A percentile compares a stretch with the other conserved stretches of the same genome.
These are phyloP conservation scores for Ophiobolus disseminans DNA, from an alignment of 2,329 filamentous ascomycete genomes.

Conservation along the genomic window DNA sequence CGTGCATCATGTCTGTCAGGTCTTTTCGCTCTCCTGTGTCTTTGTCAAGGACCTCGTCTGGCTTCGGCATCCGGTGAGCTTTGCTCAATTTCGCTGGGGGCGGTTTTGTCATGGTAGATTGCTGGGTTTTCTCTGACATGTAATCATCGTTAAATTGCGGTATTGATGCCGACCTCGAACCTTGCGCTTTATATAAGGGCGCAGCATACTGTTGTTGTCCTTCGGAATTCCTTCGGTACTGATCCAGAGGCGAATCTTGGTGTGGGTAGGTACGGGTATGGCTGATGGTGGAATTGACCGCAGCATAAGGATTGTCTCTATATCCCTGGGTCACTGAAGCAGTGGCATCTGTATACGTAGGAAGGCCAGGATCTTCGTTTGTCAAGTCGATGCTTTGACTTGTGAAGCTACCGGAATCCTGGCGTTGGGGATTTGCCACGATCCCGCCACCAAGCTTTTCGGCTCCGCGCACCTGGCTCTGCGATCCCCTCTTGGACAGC, in stretches of 20 bases:
- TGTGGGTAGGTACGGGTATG: slow-evolving; percentile 7
- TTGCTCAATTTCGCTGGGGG: slow-evolving; percentile 31
- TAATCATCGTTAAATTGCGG: slow-evolving; percentile 17
- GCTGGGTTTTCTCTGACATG: slow-evolving; percentile 2
- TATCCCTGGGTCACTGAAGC: slow-evolving; percentile 11
- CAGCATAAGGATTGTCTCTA: slow-evolving; percentile 29
- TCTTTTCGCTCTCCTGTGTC: slow-evolving; percentile 43
- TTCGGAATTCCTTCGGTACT: slow-evolving; percentile 36
- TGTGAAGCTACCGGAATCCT: slow-evolving; percentile 35
- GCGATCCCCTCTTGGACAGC: slow-evolving; percentile 31
- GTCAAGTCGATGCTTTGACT: slow-evolving; percentile 20
- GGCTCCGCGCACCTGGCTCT: slow-evolving; percentile 13
- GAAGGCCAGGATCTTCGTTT: slow-evolving; percentile 12
- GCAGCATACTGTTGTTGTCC: slow-evolving; percentile 30
- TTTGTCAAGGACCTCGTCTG: slow-evolving; percentile 37
- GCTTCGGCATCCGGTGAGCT: slow-evolving; percentile 24
- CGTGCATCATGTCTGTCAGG: slow-evolving; percentile 44
- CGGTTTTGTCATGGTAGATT: slow-evolving; percentile 11
- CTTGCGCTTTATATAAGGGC: slow-evolving; percentile 26
- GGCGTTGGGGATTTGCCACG: slow-evolving; percentile 20
- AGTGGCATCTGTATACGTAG: slow-evolving; percentile 18
- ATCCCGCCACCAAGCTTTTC: slow-evolving; percentile 13
- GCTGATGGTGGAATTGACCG: slow-evolving; percentile 7
- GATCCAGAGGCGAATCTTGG: slow-evolving; percentile 10
- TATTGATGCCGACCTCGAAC: slow-evolving; percentile 22